Evolutionary conservation across 495 filamentous ascomycete species (phyloP), one percentile per base, ranked within the genome.

Genomic region (Viridothelium virens): DNA sequence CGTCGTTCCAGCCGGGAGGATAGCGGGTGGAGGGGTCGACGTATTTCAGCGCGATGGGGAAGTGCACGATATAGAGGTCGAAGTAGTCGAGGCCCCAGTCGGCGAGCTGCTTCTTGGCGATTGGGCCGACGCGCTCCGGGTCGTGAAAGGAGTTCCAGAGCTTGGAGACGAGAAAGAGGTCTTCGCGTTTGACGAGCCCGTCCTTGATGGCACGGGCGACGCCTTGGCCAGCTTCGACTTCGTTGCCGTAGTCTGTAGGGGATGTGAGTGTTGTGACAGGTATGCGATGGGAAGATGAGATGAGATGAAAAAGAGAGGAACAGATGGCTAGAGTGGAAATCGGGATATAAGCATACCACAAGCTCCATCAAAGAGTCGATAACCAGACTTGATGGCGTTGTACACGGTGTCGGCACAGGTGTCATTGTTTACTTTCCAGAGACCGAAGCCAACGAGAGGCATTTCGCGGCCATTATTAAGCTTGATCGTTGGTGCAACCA

Each of bases 91-190:
- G 69, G 0, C 76, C 81, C 44, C 89, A 80, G 67, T 88, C 84
- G 37, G 79, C 73, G 14, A 90, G 76, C 4, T 87, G 85, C 65
- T 84, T 79, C 61, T 85, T 78, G 65, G 86, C 71, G n/a, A 87
- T 85, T 11, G 75, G 74, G 38, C 73, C 76, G 2, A 87, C 88
- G 56, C 85, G 84, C 37, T 85, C 81, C 1, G 85, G 83, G 63
- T 85, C 83, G 68, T 90, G 87, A 68, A 84, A 81, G 61, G 70
- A 68, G 81, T 92, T 92, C 91, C 91, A 96, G 63, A 96, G 86
- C 81, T 96, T 96, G 72, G 89, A 91, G 65, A 91, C 89, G 74
- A 96, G 84, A 84, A 96, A 96, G 77, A 95, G 88, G 39, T 96
- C 91, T 75, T 86, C 83, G 66, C 91, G 89, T 79, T 87, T 92